phyloP scores from a whole-genome alignment of 192 early-diverging fungal genomes.

The Podila clonocystis region DNA sequence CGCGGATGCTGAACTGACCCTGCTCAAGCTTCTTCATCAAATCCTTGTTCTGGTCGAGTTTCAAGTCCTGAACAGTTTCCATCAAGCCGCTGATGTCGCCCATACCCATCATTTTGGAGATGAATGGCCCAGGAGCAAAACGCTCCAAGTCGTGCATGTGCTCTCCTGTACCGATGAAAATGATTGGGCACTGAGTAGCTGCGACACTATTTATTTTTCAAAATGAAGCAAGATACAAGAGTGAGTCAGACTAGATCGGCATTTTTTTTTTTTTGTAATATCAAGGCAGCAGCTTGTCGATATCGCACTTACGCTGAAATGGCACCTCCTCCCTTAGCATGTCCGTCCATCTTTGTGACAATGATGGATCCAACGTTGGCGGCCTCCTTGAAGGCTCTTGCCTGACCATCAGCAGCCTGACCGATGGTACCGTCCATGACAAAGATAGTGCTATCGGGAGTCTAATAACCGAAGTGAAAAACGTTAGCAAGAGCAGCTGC shows the following conservation, averaged over 20 bases:
- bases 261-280: not conserved
- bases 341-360: slow-evolving; percentile 99
- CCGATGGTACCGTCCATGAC: slow-evolving; percentile 99
- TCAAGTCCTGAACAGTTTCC: slow-evolving; percentile 90
- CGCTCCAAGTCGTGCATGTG: slow-evolving; percentile 95
- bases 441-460: slow-evolving; percentile 93
- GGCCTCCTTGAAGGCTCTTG: slow-evolving; percentile 90
- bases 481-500: no score
- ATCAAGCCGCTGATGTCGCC: slow-evolving; percentile 89
- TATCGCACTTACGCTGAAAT: slow-evolving; percentile 80
- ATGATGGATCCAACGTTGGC: slow-evolving; percentile 95
- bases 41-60: slow-evolving; percentile 86
- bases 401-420: slow-evolving; percentile 95
- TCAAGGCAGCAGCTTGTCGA: not conserved
- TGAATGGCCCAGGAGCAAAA: slow-evolving; percentile 88
- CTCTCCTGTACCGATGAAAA: slow-evolving; percentile 97
- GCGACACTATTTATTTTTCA: slow-evolving; percentile 76
- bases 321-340: slow-evolving; percentile 98
- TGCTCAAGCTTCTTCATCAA: slow-evolving; percentile 92
- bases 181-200: slow-evolving; percentile 91
- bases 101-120: slow-evolving; percentile 95
- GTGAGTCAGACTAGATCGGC: not conserved
- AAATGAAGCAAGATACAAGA: not conserved
- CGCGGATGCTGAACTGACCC: slow-evolving; percentile 85
- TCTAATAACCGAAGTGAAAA: slow-evolving; percentile 26